phyloP scores from a whole-genome alignment of 306 rosid species.

The Sindora glabra region DNA sequence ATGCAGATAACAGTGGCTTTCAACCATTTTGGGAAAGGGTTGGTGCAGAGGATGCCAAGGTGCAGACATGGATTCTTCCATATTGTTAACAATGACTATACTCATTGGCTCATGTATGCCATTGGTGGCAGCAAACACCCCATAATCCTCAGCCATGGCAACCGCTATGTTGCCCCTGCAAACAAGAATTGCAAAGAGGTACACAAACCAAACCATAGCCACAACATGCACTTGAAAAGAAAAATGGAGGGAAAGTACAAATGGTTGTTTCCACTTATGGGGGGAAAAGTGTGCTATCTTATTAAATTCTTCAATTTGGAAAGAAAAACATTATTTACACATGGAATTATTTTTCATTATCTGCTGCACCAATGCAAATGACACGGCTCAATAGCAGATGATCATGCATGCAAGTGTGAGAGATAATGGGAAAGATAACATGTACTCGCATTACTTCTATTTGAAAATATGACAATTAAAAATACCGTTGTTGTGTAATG shows the following conservation, averaged over 20 bases:
- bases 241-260: background rate
- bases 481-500: background rate
- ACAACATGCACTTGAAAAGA: background rate
- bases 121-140: conserved; percentile 50
- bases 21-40: conserved; percentile 50
- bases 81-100: conserved; percentile 49
- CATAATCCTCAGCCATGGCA: conserved; percentile 55
- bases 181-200: conserved; percentile 32
- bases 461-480: background rate
- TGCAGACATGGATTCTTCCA: conserved; percentile 47
- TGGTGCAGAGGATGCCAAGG: conserved; percentile 64
- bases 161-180: conserved; percentile 32
- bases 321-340: too few species aligned
- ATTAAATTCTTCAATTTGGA: background rate
- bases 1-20: conserved; percentile 47
- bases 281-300: too few species aligned
- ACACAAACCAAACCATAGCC: background rate
- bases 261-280: too few species aligned
- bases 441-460: too few species aligned
- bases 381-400: too few species aligned
- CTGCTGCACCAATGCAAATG: too few species aligned
- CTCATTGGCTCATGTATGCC: conserved; percentile 58
- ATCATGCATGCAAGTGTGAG: too few species aligned
- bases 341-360: too few species aligned
- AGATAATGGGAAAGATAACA: too few species aligned